Conservation (phyloP, 345 rosid genomes). For the Limnanthes douglasii region DNA sequence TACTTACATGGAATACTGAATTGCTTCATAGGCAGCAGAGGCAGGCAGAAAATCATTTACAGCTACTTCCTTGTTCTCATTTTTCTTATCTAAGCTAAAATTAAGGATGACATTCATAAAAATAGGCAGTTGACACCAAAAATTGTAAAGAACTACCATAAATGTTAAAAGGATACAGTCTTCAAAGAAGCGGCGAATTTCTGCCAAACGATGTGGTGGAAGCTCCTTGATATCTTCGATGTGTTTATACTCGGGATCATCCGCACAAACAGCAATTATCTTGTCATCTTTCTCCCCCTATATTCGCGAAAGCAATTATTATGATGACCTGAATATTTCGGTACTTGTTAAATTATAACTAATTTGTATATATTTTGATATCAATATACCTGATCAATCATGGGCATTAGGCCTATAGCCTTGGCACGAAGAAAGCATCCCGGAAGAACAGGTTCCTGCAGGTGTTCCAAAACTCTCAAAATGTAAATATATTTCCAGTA, state of each 20-base stretch:
- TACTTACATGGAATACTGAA: slow-evolving; percentile 84
- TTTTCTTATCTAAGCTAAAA: slow-evolving; percentile 67
- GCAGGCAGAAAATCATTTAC: slow-evolving; percentile 90
- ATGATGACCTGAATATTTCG: not conserved
- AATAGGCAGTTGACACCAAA: too few species aligned
- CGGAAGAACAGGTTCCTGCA: slow-evolving; percentile 93
- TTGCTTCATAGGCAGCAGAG: slow-evolving; percentile 53
- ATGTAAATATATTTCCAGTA: too few species aligned
- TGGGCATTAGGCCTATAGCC: slow-evolving; percentile 96
- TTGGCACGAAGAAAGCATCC: slow-evolving; percentile 87
- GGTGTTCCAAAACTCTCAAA: too few species aligned
- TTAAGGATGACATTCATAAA: too few species aligned
- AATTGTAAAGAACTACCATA: too few species aligned
- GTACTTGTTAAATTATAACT: not conserved
- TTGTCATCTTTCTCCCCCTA: slow-evolving; percentile 99
- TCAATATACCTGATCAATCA: slow-evolving; percentile 69
- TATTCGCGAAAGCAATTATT: not conserved
- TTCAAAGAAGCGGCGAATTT: slow-evolving; percentile 92
- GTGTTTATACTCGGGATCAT: slow-evolving; percentile 94
- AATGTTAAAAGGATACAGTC: slow-evolving; percentile 70
- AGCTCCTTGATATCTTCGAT: slow-evolving; percentile 65
- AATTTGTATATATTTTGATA: too few species aligned
- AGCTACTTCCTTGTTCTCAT: slow-evolving; percentile 99
- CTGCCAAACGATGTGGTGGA: slow-evolving; percentile 89
- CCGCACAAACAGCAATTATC: slow-evolving; percentile 94